A percentile compares a stretch with the other conserved stretches of the same genome.
Evolutionary conservation across 1,139 yeast species (phyloP).

Genomic region (Yamadazyma buinensis): DNA sequence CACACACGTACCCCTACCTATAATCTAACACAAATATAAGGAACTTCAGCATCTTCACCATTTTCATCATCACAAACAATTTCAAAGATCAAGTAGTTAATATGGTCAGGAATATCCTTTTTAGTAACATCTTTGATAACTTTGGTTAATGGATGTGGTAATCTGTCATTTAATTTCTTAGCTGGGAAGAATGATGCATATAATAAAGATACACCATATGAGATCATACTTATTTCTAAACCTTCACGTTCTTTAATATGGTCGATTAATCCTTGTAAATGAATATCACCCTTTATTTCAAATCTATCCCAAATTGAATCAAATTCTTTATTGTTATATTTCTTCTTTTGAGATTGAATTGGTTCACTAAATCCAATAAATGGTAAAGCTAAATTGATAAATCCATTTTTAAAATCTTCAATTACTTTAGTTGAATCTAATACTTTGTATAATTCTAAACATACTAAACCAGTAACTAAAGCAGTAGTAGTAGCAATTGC

Average conservation of each 20-base stretch:
- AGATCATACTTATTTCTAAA: constrained; percentile 83
- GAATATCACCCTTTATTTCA: constrained; percentile 72
- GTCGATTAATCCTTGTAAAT: constrained; percentile 71
- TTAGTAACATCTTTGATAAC: constrained; percentile 79
- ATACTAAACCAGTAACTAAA: constrained; percentile 89
- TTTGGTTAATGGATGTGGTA: constrained; percentile 62
- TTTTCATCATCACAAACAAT: constrained; percentile 87
- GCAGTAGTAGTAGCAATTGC: constrained; percentile 99
- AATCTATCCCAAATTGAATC: constrained; percentile 97
- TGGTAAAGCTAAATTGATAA: constrained; percentile 89
- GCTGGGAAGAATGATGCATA: constrained; percentile 95
- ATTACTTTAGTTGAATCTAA: constrained; percentile 68
- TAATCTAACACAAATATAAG: constrained; percentile 47
- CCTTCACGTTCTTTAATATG: constrained; percentile 80
- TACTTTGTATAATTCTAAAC: constrained; percentile 88
- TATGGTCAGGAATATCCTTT: constrained; percentile 75
- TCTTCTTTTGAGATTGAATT: constrained; percentile 74
- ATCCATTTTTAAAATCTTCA: constrained; percentile 92
- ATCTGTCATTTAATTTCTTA: constrained; percentile 78
- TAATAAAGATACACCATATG: constrained; percentile 83
- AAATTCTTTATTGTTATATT: constrained; percentile 74
- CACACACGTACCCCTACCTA: no score
- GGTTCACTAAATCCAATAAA: constrained; percentile 98
- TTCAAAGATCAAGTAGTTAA: constrained; percentile 77
- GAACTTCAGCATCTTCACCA: constrained; percentile 96